Evolutionary conservation across 768 basidiomycete species (phyloP).

Genomic region (Phaeolepiota aurea): DNA sequence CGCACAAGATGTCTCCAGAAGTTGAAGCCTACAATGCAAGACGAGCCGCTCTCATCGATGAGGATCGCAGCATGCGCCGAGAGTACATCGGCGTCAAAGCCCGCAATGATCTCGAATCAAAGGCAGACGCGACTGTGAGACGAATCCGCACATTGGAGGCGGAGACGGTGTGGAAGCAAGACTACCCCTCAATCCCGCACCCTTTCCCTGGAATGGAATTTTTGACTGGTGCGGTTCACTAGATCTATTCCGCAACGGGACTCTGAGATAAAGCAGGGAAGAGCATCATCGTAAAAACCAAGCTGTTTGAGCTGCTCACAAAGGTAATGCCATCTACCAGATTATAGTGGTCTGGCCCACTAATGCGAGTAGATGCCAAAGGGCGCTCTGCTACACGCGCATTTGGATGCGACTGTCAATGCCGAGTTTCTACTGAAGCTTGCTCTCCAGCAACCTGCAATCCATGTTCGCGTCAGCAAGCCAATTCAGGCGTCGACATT

Average conservation of each 20-base stretch:
- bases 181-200: slow-evolving; percentile 45
- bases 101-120: slow-evolving; percentile 28
- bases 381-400: slow-evolving; percentile 66
- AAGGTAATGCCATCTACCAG: slow-evolving; percentile 29
- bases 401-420: slow-evolving; percentile 69
- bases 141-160: slow-evolving; percentile 48
- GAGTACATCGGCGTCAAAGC: slow-evolving; percentile 26
- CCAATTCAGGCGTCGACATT: slow-evolving; percentile 32
- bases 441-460: slow-evolving; percentile 45
- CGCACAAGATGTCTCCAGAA: no score
- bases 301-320: slow-evolving; percentile 50
- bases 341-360: not conserved
- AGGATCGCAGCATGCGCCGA: slow-evolving; percentile 43
- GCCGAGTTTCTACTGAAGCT: slow-evolving; percentile 39
- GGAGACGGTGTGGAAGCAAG: slow-evolving; percentile 47
- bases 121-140: slow-evolving; percentile 52
- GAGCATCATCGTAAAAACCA: slow-evolving; percentile 49
- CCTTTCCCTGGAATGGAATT: slow-evolving; percentile 78
- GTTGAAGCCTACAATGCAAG: slow-evolving; percentile 24
- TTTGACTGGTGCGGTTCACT: slow-evolving; percentile 41
- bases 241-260: not conserved
- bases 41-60: slow-evolving; percentile 25
- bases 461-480: slow-evolving; percentile 48
- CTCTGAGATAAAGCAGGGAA: slow-evolving; percentile 28
- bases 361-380: slow-evolving; percentile 58